Conservation (phyloP, 2,329 filamentous ascomycete genomes). For the Alternaria rosae region DNA sequence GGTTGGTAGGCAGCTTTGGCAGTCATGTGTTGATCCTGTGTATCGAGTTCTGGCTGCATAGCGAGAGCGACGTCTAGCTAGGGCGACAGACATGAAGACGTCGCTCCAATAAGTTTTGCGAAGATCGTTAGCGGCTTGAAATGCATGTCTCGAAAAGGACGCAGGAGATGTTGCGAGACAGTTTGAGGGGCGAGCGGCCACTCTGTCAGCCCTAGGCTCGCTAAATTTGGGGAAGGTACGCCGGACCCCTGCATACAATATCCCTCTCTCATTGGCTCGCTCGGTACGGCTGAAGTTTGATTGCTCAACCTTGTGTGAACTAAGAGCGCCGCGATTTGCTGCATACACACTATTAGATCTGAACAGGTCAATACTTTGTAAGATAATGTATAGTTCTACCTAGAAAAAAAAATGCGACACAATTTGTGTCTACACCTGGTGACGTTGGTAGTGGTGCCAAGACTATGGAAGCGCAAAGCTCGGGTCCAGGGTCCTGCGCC, state of each 20-base stretch:
- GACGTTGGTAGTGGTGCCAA: too few species aligned
- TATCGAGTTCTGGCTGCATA: not conserved
- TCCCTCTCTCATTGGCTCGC: not conserved
- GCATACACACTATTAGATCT: too few species aligned
- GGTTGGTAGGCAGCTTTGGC: not conserved
- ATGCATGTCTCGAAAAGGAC: not conserved
- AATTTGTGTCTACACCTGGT: too few species aligned
- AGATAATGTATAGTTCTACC: too few species aligned
- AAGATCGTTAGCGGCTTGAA: not conserved
- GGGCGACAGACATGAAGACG: not conserved
- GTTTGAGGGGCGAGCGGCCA: not conserved
- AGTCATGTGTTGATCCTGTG: not conserved
- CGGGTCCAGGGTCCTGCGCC: too few species aligned
- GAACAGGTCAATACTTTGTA: too few species aligned
- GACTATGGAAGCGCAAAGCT: too few species aligned
- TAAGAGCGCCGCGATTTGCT: too few species aligned
- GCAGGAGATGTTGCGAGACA: not conserved
- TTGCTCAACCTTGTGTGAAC: not conserved
- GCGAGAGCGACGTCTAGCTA: not conserved
- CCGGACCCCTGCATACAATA: not conserved
- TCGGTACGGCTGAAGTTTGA: not conserved
- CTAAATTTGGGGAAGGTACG: not conserved
- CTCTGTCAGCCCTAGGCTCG: not conserved
- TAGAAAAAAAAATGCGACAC: too few species aligned
- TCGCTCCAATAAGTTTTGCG: not conserved